These are phyloP conservation scores for Aspergillus fumigatus DNA, from an alignment of 2,329 filamentous ascomycete species.

Conservation along the genomic window DNA sequence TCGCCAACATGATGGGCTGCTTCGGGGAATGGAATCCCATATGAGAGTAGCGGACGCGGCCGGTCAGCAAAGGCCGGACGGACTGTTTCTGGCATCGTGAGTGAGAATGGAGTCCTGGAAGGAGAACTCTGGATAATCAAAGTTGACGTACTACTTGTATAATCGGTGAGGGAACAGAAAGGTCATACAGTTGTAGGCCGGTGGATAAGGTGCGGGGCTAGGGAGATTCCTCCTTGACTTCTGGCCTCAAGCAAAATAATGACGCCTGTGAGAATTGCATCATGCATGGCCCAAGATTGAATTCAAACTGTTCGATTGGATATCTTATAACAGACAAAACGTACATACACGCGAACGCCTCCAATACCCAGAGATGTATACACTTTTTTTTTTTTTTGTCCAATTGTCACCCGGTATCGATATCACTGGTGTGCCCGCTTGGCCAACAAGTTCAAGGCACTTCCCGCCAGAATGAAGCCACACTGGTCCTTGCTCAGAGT, in stretches of 20 bases:
- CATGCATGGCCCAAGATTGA: neutral
- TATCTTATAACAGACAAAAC: neutral
- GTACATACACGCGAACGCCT: neutral
- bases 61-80: slow-evolving; percentile 35
- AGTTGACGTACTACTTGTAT: neutral
- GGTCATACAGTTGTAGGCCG: neutral
- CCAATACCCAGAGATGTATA: neutral
- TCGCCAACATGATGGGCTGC: slow-evolving; percentile 42
- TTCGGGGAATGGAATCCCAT: slow-evolving; percentile 46
- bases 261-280: neutral
- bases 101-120: neutral
- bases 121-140: neutral
- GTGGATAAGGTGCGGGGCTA: neutral
- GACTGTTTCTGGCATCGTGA: slow-evolving; percentile 29
- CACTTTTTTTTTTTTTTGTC: neutral
- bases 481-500: slow-evolving; percentile 87
- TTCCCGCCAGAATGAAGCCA: slow-evolving; percentile 86
- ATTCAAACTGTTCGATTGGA: neutral
- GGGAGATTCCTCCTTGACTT: neutral
- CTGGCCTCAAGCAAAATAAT: neutral
- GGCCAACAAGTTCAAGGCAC: slow-evolving; percentile 84
- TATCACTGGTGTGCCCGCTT: slow-evolving; percentile 43
- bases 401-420: neutral
- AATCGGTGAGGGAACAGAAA: neutral
- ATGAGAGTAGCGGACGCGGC: slow-evolving; percentile 41